Base-by-base conservation (phyloP, 495 filamentous ascomycete genomes). In the Penicillium chermesinum region DNA sequence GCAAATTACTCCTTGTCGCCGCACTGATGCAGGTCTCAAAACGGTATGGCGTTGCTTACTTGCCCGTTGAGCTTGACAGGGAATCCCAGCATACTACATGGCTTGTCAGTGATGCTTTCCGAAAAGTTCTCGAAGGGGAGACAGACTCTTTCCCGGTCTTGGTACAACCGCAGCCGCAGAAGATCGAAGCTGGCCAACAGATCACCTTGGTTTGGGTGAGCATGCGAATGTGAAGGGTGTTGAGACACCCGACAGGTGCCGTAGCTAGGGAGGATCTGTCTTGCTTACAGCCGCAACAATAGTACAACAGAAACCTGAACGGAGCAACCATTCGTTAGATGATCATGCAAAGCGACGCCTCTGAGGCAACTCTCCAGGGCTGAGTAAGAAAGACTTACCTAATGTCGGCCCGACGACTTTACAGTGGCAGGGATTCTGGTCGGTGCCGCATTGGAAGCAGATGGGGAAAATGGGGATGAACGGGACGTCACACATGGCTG, bases 401-500 rank as follows among this genome's bases (percentile, higher is more conserved):
- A 82, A 47, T 1, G 79, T 81, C 18, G 80, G 80, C 8, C 80
- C 79, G 18, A 84, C 73, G 12, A 84, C 74, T 50, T 82, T 82
- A 62, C 78, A 82, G 42, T 73, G 78, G 46, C 80, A 82, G 1
- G 79, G 79, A 50, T 83, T 83, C 59, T 82, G 77, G 47, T 77
- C 74, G 2, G 75, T 78, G 32, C 74, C 74, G 55, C 74, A 77
- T 58, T 78, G 75, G 59, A 78, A 74, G 52, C 75, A 78, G 53
- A 78, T 66, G 1, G 75, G 75, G 47, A 77, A 67, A 57, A 71
- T 59, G 15, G 65, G 64, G 42, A 69, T 41, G 54, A 71, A 69
- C 13, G 68, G 69, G 15, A 67, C 14, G 47, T 63, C 68, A 40
- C 63, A 65, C 69, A 72, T 72, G 7, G n/a, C n/a, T n/a, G n/a